These are phyloP conservation scores for Protomyces pachydermus DNA, from an alignment of 1,139 yeast species.

Conservation along the genomic window DNA sequence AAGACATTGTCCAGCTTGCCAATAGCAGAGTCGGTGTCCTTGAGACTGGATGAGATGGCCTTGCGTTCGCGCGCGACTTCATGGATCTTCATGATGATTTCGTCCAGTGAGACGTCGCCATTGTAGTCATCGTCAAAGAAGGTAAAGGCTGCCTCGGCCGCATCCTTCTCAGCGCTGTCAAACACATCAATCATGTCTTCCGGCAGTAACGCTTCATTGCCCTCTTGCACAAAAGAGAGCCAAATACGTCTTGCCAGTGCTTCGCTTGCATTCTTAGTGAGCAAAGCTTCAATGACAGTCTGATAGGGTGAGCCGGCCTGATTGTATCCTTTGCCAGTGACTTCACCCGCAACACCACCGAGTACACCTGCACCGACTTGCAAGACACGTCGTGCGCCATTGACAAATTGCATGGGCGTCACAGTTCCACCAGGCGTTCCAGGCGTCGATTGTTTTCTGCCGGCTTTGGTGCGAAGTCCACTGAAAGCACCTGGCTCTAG, in stretches of 20 bases:
- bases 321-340: slow-evolving; percentile 29
- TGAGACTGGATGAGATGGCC: slow-evolving; percentile 41
- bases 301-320: slow-evolving; percentile 35
- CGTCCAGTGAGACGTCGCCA: slow-evolving; percentile 42
- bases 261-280: slow-evolving; percentile 37
- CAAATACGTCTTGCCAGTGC: slow-evolving; percentile 43
- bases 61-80: slow-evolving; percentile 41
- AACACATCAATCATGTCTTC: slow-evolving; percentile 42
- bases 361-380: slow-evolving; percentile 38
- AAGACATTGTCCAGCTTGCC: slow-evolving; percentile 42
- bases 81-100: slow-evolving; percentile 39
- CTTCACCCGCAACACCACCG: slow-evolving; percentile 38
- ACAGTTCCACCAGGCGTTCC: slow-evolving; percentile 11
- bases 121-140: slow-evolving; percentile 42
- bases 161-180: slow-evolving; percentile 38
- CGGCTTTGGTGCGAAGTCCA: neutral
- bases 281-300: slow-evolving; percentile 41
- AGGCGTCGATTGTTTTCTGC: neutral
- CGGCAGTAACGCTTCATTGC: slow-evolving; percentile 38
- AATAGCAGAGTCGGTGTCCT: slow-evolving; percentile 45
- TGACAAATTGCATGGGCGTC: slow-evolving; percentile 25
- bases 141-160: slow-evolving; percentile 40
- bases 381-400: slow-evolving; percentile 36
- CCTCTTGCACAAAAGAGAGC: slow-evolving; percentile 44
- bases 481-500: slow-evolving; percentile 26